A percentile compares a stretch with the other conserved stretches of the same genome.
Conservation (phyloP, 257 asterid species). For the Lycium ferocissimum region DNA sequence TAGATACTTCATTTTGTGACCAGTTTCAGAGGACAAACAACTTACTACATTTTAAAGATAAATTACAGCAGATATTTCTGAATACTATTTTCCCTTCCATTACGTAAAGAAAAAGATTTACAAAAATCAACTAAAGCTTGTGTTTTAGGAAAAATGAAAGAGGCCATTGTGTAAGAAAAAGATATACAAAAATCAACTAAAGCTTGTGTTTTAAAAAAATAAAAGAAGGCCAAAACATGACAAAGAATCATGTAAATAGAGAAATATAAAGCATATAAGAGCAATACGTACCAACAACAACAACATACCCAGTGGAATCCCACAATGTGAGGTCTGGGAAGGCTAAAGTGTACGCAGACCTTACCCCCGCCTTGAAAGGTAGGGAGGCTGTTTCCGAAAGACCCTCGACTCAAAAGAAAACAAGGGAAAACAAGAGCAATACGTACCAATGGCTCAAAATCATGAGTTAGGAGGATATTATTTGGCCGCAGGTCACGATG, state of each 20-base stretch:
- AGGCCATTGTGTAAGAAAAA: neutral
- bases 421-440: neutral
- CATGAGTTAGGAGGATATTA: slow-evolving; percentile 95
- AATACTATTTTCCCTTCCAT: neutral
- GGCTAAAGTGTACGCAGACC: too few species aligned
- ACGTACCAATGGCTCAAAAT: slow-evolving; percentile 86
- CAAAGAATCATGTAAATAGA: neutral
- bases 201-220: neutral
- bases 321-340: too few species aligned
- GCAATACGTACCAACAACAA: slow-evolving; percentile 49
- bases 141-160: neutral
- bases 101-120: neutral
- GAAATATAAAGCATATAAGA: neutral
- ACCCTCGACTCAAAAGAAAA: too few species aligned
- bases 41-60: neutral
- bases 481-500: slow-evolving; percentile 94
- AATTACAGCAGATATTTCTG: neutral
- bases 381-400: too few species aligned
- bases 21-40: neutral
- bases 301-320: too few species aligned
- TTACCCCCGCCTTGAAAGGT: too few species aligned
- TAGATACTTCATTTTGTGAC: neutral
- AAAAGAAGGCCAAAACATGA: slow-evolving; percentile 11
- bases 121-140: neutral
- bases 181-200: slow-evolving; percentile 4